Evolutionary conservation across 805 yeast genomes (phyloP), one percentile per base, ranked within the genome.

Genomic region (Hanseniaspora taiwanica): DNA sequence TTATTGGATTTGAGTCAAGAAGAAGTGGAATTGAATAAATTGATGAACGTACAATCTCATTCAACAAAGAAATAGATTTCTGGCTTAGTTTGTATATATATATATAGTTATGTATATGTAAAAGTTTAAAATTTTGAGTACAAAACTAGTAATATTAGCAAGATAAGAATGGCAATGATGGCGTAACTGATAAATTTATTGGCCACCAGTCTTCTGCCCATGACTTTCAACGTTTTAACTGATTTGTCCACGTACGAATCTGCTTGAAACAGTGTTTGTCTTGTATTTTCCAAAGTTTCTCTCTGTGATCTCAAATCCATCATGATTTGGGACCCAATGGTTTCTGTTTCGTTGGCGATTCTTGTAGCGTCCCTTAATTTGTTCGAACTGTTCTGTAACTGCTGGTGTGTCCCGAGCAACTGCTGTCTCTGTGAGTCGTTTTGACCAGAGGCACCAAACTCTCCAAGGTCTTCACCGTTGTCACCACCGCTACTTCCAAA

Each of bases 171-270:
- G 6, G 82, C 94, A 41, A 89, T 89, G 42, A 89, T 89, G 9
- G 93, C 93, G 52, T 85, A 83, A 42, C 94, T 83, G 46, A 89
- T 81, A 49, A 87, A 69, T 59, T 85, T 81, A 60, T 89, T 89
- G 5, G 96, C 89, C 9, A 93, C 85, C 68, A 87, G 69, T 52
- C 97, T 67, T 60, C 97, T 72, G 20, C 94, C 81, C 98, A 91
- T 91, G 16, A 83, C 71, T 51, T 85, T 77, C 52, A 91, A 66
- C 1, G 97, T 91, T 42, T 81, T 74, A 42, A 91, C 72, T 42
- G 91, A 78, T 55, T 81, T 78, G 60, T 91, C 97, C 40, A 91
- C 95, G 53, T 87, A 85, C 1, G 81, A 76, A 56, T 91, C 97
- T 0, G 97, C 97, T 46, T 86, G 89, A 60, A 73, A 72, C 38